Base-by-base conservation (phyloP, 2,329 filamentous ascomycete genomes). In the Shiraia sp. region DNA sequence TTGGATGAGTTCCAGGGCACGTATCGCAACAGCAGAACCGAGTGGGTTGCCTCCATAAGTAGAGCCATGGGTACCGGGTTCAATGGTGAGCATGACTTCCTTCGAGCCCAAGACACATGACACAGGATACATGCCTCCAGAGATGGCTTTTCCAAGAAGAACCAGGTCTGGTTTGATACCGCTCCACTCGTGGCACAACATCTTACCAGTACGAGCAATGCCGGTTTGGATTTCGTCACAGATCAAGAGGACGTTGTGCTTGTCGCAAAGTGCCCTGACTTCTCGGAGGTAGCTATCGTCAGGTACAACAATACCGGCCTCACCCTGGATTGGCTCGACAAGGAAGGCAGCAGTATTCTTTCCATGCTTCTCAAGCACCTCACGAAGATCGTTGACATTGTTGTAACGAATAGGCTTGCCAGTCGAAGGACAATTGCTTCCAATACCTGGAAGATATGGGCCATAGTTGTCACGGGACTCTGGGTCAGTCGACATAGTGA, bases 161-260 rank as follows among this genome's bases (percentile, higher is more conserved):
- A 99, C 87, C 63, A 99, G 80, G 68, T 99, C 93, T 27, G 92
- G 93, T 77, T 92, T 95, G 77, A 99, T 90, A 57, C 86, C 88
- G 42, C 88, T 86, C 91, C 93, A 97, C 73, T 99, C 84, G 63
- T 88, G 87, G 79, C 90, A 96, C 40, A 99, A 83, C 76, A 99
- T 87, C 65, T 87, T 88, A 38, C 93, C 93, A 13, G 93, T 99
- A 51, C 93, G 86, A 40, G 90, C 93, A 66, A 99, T 96, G 55
- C 92, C 92, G 4, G 93, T 99, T 75, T 99, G 93, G 62, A 99
- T 96, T 79, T 99, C 93, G 69, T 99, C 93, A 71, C 89, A 95
- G 71, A 99, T 97, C 66, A 99, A 76, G 33, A 99, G 83, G 27
- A 95, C 90, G 53, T 96, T 96, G 79, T 97, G 83, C 79, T 95